Evolutionary conservation across 192 early-diverging fungal species (phyloP), one percentile per base, ranked within the genome.

Genomic region (Obelidium mucronatum): DNA sequence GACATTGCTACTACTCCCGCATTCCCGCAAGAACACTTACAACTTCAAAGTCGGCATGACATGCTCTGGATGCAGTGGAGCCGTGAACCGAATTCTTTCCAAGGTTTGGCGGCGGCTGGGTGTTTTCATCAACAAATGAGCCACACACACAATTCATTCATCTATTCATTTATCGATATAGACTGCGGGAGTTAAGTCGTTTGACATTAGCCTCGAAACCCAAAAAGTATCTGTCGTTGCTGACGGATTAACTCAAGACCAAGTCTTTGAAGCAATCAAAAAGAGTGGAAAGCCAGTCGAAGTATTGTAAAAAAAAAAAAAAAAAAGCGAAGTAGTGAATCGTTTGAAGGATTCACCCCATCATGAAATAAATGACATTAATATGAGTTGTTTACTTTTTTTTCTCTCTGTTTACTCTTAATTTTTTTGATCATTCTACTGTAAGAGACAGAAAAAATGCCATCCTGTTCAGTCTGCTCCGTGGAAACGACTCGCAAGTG

Each of bases 1-100:
- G n/a, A 13, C 13, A 19, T 39, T 60, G 22, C 30, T 22, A 31
- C 36, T 17, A 39, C 63, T 2, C 63, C 2, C 2, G 15, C 63
- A 1, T 40, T 39, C 4, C 48, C 22, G 24, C 36, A 67, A 83
- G 82, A 58, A 76, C 55, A 79, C 78, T 40, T 92, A 91, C 88
- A 90, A 82, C 48, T 94, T 87, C 86, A 91, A 89, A 33, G 93
- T 94, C 73, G 88, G 76, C 70, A 94, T 94, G 93, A 86, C 89
- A 79, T 94, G 93, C 86, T 76, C 75, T 44, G 93, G 93, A 35
- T 94, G 93, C 88, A 86, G 84, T 28, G 87, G 87, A 76, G 93
- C 93, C 58, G 93, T 94, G 51, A 86, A 83, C 74, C 80, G 89
- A 34, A 91, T 90, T 40, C 77, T 94, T 40, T 80, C 40, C 68